Evolutionary conservation across 2,329 filamentous ascomycete genomes (phyloP), one percentile per base, ranked within the genome.

Genomic region (Cladophialophora exuberans): DNA sequence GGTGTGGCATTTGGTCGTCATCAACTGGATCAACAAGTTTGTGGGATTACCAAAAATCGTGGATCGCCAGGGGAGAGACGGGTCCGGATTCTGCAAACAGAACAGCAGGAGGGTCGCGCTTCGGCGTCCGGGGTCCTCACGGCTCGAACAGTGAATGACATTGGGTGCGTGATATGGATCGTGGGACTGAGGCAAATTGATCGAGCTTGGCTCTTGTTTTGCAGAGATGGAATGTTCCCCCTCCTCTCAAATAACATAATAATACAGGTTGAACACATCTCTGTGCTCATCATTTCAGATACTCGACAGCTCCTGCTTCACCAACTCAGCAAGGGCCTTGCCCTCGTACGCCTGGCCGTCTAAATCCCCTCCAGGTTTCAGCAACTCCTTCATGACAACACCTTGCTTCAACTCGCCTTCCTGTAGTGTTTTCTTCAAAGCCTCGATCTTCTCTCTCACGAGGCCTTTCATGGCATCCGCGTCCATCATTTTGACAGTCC

Each of bases 1-100:
- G 15, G 80, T 95, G 17, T 97, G 94, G 94, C 91, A 97, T 67
- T 82, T 82, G 52, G 88, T 90, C 54, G 91, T 97, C 13, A 68
- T 97, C 25, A 83, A 83, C 52, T 97, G 89, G 84, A 83, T 88
- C 62, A 85, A 85, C 66, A 77, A 76, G 59, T 78, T 82, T 66
- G 78, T 77, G 2, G 83, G 81, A 1, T 64, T 84, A 53, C 72
- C 76, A 20, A 68, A 73, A n/a, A 73, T 77, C 46, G 67, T 68
- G 3, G 68, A 70, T 7, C 65, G 72, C 31, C 64, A 69, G 18
- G 63, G 60, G 13, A 54, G 61, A 35, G 62, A 62, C 45, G 63
- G 59, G 2, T 57, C 52, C 17, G 55, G 56, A 4, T 63, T 59
- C 39, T 62, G 56, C 33, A 52, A 56, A 36, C 52, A 56, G 35